phyloP scores from a whole-genome alignment of 441 rosid genomes.

The Mallotus repandus region DNA sequence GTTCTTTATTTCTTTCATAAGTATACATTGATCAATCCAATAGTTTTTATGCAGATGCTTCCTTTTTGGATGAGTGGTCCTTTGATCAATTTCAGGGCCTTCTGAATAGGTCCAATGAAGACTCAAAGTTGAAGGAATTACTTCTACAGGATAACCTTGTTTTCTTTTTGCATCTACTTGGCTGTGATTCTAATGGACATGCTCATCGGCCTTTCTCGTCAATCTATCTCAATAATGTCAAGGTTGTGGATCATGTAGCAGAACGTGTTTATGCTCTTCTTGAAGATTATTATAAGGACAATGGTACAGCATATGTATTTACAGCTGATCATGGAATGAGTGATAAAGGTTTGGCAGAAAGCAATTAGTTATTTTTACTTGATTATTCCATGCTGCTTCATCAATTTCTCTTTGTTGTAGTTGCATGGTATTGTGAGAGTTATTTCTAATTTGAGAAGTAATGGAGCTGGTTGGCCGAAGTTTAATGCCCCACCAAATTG shows the following conservation, averaged over 20 bases:
- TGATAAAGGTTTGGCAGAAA: constrained; percentile 68
- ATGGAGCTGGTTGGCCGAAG: constrained; percentile 1
- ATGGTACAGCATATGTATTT: constrained; percentile 80
- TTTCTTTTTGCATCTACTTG: constrained; percentile 89
- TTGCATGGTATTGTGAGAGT: not conserved
- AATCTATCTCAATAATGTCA: constrained; percentile 93
- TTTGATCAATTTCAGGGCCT: constrained; percentile 94
- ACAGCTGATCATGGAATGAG: constrained; percentile 99
- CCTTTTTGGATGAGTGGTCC: constrained; percentile 99
- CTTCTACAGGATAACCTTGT: constrained; percentile 86
- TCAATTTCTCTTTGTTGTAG: not conserved
- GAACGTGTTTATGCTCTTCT: constrained; percentile 68
- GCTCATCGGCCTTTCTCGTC: constrained; percentile 96
- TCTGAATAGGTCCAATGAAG: constrained; percentile 73
- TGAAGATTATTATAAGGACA: constrained; percentile 88
- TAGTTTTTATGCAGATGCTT: constrained; percentile 81
- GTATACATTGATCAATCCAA: constrained; percentile 30
- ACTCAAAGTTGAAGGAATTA: constrained; percentile 68
- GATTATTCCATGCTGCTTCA: not conserved
- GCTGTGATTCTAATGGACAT: constrained; percentile 98
- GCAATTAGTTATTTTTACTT: not conserved
- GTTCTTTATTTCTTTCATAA: constrained; percentile 19
- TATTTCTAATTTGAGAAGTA: not conserved
- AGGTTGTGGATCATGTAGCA: constrained; percentile 94
- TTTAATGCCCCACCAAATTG: constrained; percentile 8